Conservation (phyloP, 169 alveolate genomes). For the Sarcocystis neurona region DNA sequence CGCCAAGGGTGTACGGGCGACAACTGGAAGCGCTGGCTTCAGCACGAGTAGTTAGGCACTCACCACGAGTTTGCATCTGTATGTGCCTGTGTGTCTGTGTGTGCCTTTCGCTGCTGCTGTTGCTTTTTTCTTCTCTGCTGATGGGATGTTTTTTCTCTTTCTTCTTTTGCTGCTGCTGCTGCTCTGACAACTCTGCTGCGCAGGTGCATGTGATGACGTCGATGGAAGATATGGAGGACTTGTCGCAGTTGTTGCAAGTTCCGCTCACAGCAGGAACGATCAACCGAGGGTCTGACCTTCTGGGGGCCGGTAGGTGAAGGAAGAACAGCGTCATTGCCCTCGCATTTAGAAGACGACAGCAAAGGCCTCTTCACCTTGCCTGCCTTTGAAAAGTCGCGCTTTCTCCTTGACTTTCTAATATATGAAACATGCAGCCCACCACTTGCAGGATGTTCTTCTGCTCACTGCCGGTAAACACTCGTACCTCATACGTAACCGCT, state of each 20-base stretch:
- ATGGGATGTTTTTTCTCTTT: not conserved
- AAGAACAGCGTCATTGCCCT: not conserved
- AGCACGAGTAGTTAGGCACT: not conserved
- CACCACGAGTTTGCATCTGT: not conserved
- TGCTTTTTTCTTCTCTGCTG: not conserved
- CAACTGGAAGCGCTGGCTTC: not conserved
- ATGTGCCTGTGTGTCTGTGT: not conserved
- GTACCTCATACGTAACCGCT: too few relatives aligned
- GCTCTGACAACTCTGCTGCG: not conserved
- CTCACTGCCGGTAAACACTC: too few relatives aligned
- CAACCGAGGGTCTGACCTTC: slow-evolving; percentile 97
- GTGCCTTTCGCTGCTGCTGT: not conserved
- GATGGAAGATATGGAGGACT: slow-evolving; percentile 97
- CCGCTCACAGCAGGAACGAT: slow-evolving; percentile 99
- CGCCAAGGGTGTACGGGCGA: too few relatives aligned
- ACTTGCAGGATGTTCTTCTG: too few relatives aligned
- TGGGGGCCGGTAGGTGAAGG: slow-evolving; percentile 81
- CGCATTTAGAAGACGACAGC: not conserved
- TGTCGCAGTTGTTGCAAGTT: slow-evolving; percentile 92
- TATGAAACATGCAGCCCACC: too few relatives aligned
- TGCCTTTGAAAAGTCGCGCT: too few relatives aligned
- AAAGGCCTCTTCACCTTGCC: not conserved
- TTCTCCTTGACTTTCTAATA: too few relatives aligned
- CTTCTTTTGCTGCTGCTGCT: not conserved
- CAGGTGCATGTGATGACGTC: slow-evolving; percentile 94